Evolutionary conservation across 805 yeast genomes (phyloP), one percentile per base, ranked within the genome.

Genomic region (Cyberlindnera bimundalis): DNA sequence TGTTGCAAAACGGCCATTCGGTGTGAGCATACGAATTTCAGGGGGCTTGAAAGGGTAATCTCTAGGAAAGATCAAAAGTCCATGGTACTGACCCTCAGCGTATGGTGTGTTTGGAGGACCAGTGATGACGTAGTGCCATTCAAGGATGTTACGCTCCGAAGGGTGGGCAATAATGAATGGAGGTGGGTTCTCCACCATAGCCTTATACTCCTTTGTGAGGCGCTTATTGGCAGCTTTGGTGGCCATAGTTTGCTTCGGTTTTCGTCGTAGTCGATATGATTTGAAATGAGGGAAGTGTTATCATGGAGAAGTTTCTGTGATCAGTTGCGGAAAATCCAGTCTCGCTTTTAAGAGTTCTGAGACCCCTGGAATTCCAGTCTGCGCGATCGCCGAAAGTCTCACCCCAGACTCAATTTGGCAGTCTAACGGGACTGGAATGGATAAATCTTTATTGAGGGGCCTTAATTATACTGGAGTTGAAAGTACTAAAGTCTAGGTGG

Each of bases 11-110:
- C 96, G 70, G 4, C 96, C 97, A 53, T 81, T 84, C 5, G 97
- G 96, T 0, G 97, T 90, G 33, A 80, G 67, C 85, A 90, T 88
- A 42, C 85, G 72, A 39, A 90, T 90, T 11, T 95, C 76, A 2
- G 96, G 96, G 10, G 96, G 96, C 51, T 85, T 81, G 68, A 85
- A 87, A 0, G 96, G 97, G 54, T 89, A 89, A 51, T 88, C 95
- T 12, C 74, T 62, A 0, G 96, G 95, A 60, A 89, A 87, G 13
- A 81, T 67, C 17, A 89, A 70, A n/a, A 86, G 74, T 2, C 97
- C 96, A 57, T 89, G 96, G 58, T 84, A 89, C 59, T 87, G 93
- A 0, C 97, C 97, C 17, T 76, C 78, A 41, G 74, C 83, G 61
- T 84, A 91, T 3, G 95, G 95, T 1, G 96, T 85, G 28, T 80